phyloP scores from a whole-genome alignment of 108 stramenopile genomes.

The Fistulifera pelliculosa region DNA sequence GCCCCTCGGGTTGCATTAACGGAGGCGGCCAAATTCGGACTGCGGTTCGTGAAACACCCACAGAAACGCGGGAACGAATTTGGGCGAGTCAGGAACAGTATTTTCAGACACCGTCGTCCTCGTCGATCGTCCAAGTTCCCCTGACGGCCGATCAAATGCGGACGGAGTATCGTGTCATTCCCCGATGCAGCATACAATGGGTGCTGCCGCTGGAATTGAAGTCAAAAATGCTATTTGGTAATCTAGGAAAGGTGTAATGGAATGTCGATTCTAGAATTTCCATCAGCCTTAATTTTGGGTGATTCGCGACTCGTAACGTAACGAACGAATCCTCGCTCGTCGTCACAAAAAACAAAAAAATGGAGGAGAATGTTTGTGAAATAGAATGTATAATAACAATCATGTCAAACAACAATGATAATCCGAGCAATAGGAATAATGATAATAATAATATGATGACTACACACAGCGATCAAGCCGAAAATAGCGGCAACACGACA shows the following conservation, averaged over 20 bases:
- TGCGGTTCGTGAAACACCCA: constrained; percentile 61
- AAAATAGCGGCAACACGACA: background rate
- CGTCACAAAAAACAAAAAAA: no score
- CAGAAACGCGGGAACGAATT: constrained; percentile 64
- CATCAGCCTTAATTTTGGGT: no score
- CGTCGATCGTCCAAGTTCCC: background rate
- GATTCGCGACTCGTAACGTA: no score
- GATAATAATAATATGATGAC: no score
- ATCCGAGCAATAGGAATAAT: no score
- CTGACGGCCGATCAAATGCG: constrained; percentile 19
- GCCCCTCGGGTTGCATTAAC: constrained; percentile 94
- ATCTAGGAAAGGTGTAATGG: background rate
- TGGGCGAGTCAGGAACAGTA: constrained; percentile 21
- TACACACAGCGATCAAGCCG: no score
- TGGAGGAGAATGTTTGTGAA: no score
- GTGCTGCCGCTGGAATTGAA: constrained; percentile 71
- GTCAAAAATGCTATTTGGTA: constrained; percentile 77
- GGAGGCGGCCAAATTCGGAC: constrained; percentile 85
- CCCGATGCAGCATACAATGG: constrained; percentile 72
- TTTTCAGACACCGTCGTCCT: constrained; percentile 7
- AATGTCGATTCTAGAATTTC: no score
- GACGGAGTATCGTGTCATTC: constrained; percentile 71
- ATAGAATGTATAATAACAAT: no score
- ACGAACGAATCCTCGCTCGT: no score
- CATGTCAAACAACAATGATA: no score